A percentile compares a stretch with the other conserved stretches of the same genome.
These are phyloP conservation scores for Hibiscus trionum DNA, from an alignment of 345 rosid genomes.

Conservation along the genomic window DNA sequence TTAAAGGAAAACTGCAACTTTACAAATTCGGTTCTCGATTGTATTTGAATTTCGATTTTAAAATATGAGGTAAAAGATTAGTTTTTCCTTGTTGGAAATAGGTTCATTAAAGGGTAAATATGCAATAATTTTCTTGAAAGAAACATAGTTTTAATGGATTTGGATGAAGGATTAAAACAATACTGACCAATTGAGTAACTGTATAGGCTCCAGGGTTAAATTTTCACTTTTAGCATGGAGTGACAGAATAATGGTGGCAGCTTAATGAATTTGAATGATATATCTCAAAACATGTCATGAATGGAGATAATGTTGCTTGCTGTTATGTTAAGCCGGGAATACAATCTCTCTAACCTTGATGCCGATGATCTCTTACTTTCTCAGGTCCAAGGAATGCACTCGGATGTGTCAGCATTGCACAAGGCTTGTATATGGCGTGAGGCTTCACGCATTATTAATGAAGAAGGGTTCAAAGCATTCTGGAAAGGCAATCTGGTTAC, in stretches of 20 bases:
- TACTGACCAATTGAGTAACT: neutral
- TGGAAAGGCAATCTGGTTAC: slow-evolving; percentile 97
- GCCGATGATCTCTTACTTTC: slow-evolving; percentile 8
- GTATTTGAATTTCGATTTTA: neutral
- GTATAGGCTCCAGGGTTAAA: neutral
- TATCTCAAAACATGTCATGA: neutral
- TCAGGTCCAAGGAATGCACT: slow-evolving; percentile 97
- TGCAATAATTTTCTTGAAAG: neutral
- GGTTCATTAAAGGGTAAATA: neutral
- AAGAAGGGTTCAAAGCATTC: slow-evolving; percentile 92
- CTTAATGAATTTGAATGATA: neutral
- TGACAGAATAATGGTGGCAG: neutral
- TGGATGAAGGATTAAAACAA: neutral
- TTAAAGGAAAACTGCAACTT: neutral
- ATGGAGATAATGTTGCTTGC: neutral
- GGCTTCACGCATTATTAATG: slow-evolving; percentile 69
- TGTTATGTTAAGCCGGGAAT: neutral
- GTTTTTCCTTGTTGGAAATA: neutral
- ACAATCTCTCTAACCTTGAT: neutral
- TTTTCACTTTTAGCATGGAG: neutral
- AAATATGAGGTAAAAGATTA: neutral
- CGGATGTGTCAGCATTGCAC: slow-evolving; percentile 51
- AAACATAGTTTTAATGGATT: neutral
- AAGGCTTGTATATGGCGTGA: slow-evolving; percentile 70
- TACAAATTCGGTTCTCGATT: neutral